Base-by-base conservation (phyloP, 352 stramenopile genomes). In the Pythium folliculosum region DNA sequence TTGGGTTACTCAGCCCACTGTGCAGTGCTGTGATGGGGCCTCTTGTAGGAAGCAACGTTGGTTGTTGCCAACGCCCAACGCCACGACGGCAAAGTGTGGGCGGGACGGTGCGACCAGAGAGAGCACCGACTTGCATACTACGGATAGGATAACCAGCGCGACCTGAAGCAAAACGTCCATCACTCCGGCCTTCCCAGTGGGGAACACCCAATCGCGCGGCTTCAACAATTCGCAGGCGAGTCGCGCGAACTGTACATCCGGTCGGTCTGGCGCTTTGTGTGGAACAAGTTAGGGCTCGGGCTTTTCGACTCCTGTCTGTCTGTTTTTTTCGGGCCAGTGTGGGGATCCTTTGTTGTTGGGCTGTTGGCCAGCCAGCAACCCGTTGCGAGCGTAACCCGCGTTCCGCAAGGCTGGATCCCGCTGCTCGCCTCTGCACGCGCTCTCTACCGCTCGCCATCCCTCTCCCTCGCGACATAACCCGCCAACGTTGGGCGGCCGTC, bases 211-310 rank as follows among this genome's bases (percentile, higher is more conserved):
- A 21, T 21, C 40, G 13, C 40, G 40, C 51, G 12, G 16, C 35
- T 60, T 60, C 53, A 60, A 55, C 44, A 21, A 47, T 53, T 59
- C 13, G 10, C 23, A 27, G 2, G 35, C 37, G 19, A 49, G 7
- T n/a, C n/a, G n/a, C 7, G 35, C 12, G 38, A 65, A 65, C 59
- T 65, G 59, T 43, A 65, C 48, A 59, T 65, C 48, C 59, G 59
- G n/a, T 56, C 59, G 50, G 59, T 50, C 37, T 37, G n/a, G 19
- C 35, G 3, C 45, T 56, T 27, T 57, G 17, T 50, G 19, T 35
- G 30, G 44, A 53, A 30, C 32, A 51, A 22, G 17, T 48, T 52
- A 63, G 56, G 56, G 56, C 25, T 63, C 19, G 56, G 56, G 56
- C 30, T 65, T 50, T 50, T 23, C 45, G 30, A 47, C 1, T 16